phyloP scores from a whole-genome alignment of 352 stramenopile species.

The Phytophthora cryptogea region DNA sequence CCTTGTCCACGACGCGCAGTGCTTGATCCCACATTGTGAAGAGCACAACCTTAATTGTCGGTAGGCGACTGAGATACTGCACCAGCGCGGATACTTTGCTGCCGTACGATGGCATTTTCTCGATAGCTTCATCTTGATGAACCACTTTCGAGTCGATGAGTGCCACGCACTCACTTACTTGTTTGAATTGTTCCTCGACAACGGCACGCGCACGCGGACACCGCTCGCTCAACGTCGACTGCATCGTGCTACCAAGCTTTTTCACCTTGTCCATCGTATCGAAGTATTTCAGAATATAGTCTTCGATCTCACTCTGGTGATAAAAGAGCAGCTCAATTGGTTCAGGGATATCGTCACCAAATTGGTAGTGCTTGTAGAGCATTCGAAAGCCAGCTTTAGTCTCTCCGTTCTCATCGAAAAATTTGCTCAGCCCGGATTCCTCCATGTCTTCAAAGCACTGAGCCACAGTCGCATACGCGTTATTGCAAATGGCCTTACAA shows the following conservation, averaged over 20 bases:
- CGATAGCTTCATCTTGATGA: constrained; percentile 27
- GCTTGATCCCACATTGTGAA: constrained; percentile 85
- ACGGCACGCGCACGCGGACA: constrained; percentile 49
- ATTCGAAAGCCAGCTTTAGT: constrained; percentile 68
- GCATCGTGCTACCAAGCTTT: constrained; percentile 57
- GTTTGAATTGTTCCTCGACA: constrained; percentile 55
- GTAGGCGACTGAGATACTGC: constrained; percentile 56
- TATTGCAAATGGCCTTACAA: constrained; percentile 44
- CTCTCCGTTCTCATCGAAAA: constrained; percentile 57
- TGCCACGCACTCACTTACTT: constrained; percentile 54
- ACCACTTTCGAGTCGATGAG: constrained; percentile 34
- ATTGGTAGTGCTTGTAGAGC: constrained; percentile 60
- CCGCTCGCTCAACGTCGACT: constrained; percentile 60
- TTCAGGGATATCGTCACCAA: constrained; percentile 48
- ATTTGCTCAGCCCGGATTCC: constrained; percentile 38
- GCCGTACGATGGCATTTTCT: constrained; percentile 51
- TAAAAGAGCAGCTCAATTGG: constrained; percentile 69
- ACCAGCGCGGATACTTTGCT: constrained; percentile 80
- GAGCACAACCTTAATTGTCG: constrained; percentile 73
- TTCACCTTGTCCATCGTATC: constrained; percentile 39
- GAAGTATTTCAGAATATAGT: constrained; percentile 71
- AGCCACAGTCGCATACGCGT: constrained; percentile 49
- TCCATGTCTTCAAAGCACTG: constrained; percentile 67
- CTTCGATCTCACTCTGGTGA: constrained; percentile 63
- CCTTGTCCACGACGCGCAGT: constrained; percentile 64